These are phyloP conservation scores for Malus hybrid DNA, from an alignment of 331 rosid species.

Conservation along the genomic window DNA sequence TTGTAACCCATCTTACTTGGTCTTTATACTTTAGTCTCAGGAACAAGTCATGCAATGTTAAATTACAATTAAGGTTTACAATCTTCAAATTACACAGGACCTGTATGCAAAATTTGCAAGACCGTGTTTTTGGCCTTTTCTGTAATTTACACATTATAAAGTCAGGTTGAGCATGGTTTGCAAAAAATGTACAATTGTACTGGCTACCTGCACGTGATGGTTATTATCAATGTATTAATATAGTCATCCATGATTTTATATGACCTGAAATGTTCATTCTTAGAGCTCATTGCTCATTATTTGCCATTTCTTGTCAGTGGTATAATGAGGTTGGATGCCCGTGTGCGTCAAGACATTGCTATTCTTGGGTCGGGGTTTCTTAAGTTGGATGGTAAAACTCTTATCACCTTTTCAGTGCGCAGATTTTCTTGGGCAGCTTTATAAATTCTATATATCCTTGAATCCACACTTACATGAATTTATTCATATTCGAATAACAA, in stretches of 20 bases:
- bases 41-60: background rate
- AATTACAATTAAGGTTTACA: background rate
- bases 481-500: background rate
- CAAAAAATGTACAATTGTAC: background rate
- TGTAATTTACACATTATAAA: background rate
- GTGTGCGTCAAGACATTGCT: conserved; percentile 83
- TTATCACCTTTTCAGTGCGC: background rate
- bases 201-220: background rate
- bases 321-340: conserved; percentile 83
- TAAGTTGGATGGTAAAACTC: conserved; percentile 72
- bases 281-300: conserved; percentile 14
- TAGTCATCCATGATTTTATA: background rate
- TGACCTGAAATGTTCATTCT: conserved; percentile 1
- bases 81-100: background rate
- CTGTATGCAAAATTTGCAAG: background rate
- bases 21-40: background rate
- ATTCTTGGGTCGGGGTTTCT: conserved; percentile 80
- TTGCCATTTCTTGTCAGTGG: conserved; percentile 51
- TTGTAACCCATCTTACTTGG: background rate
- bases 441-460: background rate
- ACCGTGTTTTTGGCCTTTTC: background rate
- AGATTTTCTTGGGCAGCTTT: conserved; percentile 8
- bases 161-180: background rate
- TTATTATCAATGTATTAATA: background rate
- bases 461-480: background rate